Evolutionary conservation across 1,284 basidiomycete species (phyloP).

Genomic region (Apiotrichum brassicae): DNA sequence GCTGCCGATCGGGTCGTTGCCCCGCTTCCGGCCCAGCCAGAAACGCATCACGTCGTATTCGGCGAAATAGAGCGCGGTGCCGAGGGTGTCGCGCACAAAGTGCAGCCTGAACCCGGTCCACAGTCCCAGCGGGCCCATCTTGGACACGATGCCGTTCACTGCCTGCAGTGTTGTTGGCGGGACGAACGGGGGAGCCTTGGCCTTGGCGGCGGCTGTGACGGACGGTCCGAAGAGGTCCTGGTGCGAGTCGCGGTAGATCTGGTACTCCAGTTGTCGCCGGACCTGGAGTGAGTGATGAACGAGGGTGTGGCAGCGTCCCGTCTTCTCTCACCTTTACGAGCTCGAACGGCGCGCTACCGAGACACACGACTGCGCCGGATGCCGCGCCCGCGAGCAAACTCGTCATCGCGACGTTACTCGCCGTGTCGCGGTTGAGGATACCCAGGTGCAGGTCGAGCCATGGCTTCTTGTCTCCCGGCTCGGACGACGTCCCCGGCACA

Average conservation of each 20-base stretch:
- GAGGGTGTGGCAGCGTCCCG: too few relatives aligned
- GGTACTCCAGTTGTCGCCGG: conserved; percentile 85
- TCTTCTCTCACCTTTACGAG: conserved; percentile 85
- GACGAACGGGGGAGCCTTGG: conserved; percentile 13
- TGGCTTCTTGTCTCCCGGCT: conserved; percentile 12
- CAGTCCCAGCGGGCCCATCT: conserved; percentile 30
- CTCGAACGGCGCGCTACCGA: conserved; percentile 78
- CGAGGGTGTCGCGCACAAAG: conserved; percentile 44
- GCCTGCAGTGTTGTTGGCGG: conserved; percentile 43
- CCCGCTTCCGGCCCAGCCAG: conserved; percentile 25
- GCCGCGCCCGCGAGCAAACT: conserved; percentile 43
- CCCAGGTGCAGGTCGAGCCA: conserved; percentile 35
- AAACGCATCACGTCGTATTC: conserved; percentile 47
- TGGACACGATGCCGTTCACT: conserved; percentile 33
- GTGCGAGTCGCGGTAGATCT: conserved; percentile 55
- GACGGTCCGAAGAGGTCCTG: conserved; percentile 21
- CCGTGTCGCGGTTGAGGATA: conserved; percentile 36
- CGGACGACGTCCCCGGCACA: conserved; percentile 19
- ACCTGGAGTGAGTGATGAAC: conserved; percentile 56
- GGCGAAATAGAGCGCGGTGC: conserved; percentile 46
- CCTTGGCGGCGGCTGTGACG: background rate
- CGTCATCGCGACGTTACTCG: conserved; percentile 64
- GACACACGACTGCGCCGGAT: conserved; percentile 42
- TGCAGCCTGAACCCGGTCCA: conserved; percentile 43
- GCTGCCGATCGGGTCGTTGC: conserved; percentile 5